A percentile compares a stretch with the other conserved stretches of the same genome.
Evolutionary conservation across 1,284 basidiomycete genomes (phyloP).

Genomic region (Puccinia polysora): DNA sequence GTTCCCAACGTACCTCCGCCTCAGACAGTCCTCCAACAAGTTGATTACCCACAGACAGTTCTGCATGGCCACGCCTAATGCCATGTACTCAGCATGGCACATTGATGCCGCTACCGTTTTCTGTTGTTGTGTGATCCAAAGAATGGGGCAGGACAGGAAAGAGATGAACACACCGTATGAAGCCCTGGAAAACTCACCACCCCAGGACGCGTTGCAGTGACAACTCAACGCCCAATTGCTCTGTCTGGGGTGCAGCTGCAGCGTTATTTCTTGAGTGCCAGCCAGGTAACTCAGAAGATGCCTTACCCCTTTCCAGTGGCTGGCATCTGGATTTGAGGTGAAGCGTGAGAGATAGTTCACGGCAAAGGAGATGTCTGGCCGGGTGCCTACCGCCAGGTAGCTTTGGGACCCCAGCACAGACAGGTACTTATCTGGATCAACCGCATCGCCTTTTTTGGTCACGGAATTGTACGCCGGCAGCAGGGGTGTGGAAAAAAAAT

Average conservation of each 20-base stretch:
- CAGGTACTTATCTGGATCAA: too few relatives aligned
- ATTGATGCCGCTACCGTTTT: neutral
- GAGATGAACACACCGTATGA: neutral
- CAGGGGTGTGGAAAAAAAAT: too few relatives aligned
- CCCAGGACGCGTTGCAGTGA: constrained; percentile 14
- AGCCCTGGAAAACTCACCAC: constrained; percentile 2
- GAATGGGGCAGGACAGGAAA: neutral
- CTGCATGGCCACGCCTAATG: neutral
- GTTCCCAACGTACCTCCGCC: too few relatives aligned
- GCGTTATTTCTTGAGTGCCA: neutral
- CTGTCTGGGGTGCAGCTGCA: neutral
- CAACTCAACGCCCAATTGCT: neutral
- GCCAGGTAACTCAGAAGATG: neutral
- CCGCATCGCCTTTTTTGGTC: too few relatives aligned
- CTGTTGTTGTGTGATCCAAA: neutral
- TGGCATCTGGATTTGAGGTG: neutral
- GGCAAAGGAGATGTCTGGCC: too few relatives aligned
- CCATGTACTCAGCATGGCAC: constrained; percentile 21
- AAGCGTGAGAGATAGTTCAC: too few relatives aligned
- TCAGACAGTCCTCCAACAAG: neutral
- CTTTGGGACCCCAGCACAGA: too few relatives aligned
- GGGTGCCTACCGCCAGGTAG: too few relatives aligned
- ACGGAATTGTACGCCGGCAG: too few relatives aligned
- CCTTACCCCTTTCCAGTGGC: neutral
- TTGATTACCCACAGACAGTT: neutral